These are phyloP conservation scores for Nosema muscidifuracis DNA, from an alignment of 371 early-diverging fungal species.

Conservation along the genomic window DNA sequence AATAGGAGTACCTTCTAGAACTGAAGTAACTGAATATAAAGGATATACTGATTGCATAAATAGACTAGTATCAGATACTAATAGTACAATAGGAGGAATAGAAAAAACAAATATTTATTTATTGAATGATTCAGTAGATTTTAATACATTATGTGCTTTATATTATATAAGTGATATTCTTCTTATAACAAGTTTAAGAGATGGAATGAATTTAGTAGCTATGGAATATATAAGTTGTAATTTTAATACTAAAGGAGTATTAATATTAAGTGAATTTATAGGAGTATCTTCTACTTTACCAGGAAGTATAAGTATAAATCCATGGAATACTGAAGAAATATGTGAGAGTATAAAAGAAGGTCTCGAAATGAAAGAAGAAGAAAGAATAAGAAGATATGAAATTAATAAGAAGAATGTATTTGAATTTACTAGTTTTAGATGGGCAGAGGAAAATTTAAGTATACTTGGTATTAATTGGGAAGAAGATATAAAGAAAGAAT, in stretches of 20 bases:
- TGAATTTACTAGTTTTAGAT: conserved; percentile 91
- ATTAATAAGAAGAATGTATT: conserved; percentile 82
- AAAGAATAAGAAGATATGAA: conserved; percentile 73
- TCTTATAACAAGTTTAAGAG: conserved; percentile 86
- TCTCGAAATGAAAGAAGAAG: conserved; percentile 76
- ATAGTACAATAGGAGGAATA: conserved; percentile 83
- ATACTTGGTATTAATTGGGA: conserved; percentile 23
- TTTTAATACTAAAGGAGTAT: conserved; percentile 79
- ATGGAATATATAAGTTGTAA: conserved; percentile 87
- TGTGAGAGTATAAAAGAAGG: conserved; percentile 79
- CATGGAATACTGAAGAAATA: conserved; percentile 92
- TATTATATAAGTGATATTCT: conserved; percentile 90
- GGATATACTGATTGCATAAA: conserved; percentile 77
- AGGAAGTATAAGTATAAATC: conserved; percentile 88
- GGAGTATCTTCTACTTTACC: conserved; percentile 94
- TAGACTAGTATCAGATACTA: conserved; percentile 85
- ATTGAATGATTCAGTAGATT: conserved; percentile 82
- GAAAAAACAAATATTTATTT: conserved; percentile 94
- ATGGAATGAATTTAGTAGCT: conserved; percentile 98
- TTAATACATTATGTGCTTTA: conserved; percentile 85
- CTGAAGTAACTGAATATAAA: conserved; percentile 88
- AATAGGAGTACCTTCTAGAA: conserved; percentile 87
- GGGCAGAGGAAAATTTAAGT: conserved; percentile 68
- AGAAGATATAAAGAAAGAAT: background rate
- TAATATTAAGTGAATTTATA: conserved; percentile 93